phyloP scores from a whole-genome alignment of 2,329 filamentous ascomycete genomes.

The Coniochaeta hoffmannii region DNA sequence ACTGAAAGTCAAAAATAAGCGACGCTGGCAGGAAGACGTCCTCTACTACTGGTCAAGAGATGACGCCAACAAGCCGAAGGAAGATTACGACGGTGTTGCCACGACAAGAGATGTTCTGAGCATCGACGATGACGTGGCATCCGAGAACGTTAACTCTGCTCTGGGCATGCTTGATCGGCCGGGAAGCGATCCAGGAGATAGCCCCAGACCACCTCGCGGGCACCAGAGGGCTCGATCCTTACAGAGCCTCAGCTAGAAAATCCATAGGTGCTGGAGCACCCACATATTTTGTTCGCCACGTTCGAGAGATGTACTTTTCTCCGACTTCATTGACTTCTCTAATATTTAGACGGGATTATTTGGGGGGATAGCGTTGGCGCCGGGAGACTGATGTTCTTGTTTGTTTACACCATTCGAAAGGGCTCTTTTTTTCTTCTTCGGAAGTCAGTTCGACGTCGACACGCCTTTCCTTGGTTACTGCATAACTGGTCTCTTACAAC shows the following conservation, averaged over 20 bases:
- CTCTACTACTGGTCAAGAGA: slow-evolving; percentile 33
- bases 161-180: not conserved
- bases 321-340: too few species aligned
- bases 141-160: slow-evolving; percentile 7
- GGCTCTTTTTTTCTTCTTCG: not conserved
- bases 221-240: not conserved
- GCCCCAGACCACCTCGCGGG: not conserved
- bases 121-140: slow-evolving; percentile 4
- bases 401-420: too few species aligned
- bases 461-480: not conserved
- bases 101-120: slow-evolving; percentile 10
- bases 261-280: not conserved
- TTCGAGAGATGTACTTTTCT: not conserved
- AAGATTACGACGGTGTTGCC: slow-evolving; percentile 9
- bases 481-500: too few species aligned
- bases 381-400: not conserved
- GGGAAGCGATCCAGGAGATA: not conserved
- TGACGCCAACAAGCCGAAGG: slow-evolving; percentile 15
- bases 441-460: not conserved
- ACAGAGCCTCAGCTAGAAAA: not conserved
- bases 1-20: slow-evolving; percentile 24
- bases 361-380: not conserved
- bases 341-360: not conserved
- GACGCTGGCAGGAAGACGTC: slow-evolving; percentile 34
- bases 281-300: not conserved